These are phyloP conservation scores for Zygoascus bituminiphila DNA, from an alignment of 805 yeast genomes.

Conservation along the genomic window DNA sequence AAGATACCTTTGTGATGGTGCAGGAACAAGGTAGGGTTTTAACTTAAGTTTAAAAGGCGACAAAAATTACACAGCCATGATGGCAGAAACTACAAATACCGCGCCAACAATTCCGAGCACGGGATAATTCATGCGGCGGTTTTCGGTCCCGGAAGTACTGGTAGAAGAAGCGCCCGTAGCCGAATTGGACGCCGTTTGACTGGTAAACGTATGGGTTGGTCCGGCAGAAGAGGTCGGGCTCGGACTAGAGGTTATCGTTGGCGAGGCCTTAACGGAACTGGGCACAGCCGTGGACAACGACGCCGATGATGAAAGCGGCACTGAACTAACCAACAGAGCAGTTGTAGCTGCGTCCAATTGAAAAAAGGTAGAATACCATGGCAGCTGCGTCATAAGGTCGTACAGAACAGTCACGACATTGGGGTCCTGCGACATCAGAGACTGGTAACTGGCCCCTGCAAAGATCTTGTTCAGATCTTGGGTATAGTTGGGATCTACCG, in stretches of 20 bases:
- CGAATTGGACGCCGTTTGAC: not conserved
- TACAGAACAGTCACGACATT: slow-evolving; percentile 11
- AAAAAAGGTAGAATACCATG: slow-evolving; percentile 11
- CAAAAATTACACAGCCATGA: not conserved
- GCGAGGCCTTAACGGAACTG: not conserved
- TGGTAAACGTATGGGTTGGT: not conserved
- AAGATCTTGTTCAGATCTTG: slow-evolving; percentile 9
- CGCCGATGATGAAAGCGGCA: not conserved
- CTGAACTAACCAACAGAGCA: not conserved
- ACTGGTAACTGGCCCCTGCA: slow-evolving; percentile 9
- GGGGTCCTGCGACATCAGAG: slow-evolving; percentile 5
- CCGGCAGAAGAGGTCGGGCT: not conserved
- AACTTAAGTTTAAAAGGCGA: too few species aligned
- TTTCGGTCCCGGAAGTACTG: not conserved
- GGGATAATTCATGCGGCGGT: too few species aligned
- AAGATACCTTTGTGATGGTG: too few species aligned
- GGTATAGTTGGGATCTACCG: slow-evolving; percentile 8
- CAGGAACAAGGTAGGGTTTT: too few species aligned
- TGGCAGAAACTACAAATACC: not conserved
- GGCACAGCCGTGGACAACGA: not conserved
- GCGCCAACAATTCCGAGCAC: not conserved
- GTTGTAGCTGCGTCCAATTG: slow-evolving; percentile 8
- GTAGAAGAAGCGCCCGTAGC: not conserved
- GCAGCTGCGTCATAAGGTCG: slow-evolving; percentile 11
- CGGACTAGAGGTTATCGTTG: not conserved